These are phyloP conservation scores for Thielaviopsis punctulata DNA, from an alignment of 2,329 filamentous ascomycete species.

Conservation along the genomic window DNA sequence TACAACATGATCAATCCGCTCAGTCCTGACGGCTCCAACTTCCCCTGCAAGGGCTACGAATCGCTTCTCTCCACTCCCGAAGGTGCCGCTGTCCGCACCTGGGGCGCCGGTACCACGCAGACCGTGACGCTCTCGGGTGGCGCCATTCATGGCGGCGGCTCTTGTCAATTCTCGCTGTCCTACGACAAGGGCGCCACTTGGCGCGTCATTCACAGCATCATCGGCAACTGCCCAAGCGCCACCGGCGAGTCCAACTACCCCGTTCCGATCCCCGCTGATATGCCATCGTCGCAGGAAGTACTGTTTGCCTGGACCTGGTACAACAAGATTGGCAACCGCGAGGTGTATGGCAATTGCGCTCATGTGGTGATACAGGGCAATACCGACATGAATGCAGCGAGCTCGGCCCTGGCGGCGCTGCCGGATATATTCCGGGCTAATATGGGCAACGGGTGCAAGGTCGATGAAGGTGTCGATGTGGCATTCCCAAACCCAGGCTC, in stretches of 20 bases:
- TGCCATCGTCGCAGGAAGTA: constrained; percentile 28
- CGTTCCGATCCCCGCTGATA: constrained; percentile 37
- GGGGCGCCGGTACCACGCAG: constrained; percentile 34
- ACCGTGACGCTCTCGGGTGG: constrained; percentile 35
- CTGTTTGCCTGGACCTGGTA: constrained; percentile 48
- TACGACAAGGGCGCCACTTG: constrained; percentile 43
- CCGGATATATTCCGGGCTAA: constrained; percentile 41
- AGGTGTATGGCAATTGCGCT: constrained; percentile 57
- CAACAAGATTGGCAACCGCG: constrained; percentile 44
- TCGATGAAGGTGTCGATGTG: constrained; percentile 36
- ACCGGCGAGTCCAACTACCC: constrained; percentile 24
- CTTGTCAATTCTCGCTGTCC: constrained; percentile 45
- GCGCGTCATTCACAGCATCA: constrained; percentile 28
- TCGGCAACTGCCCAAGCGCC: constrained; percentile 21
- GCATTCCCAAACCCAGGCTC: constrained; percentile 45
- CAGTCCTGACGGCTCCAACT: constrained; percentile 33
- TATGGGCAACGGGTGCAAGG: constrained; percentile 37
- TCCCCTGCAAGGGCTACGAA: constrained; percentile 39
- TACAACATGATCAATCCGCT: constrained; percentile 40
- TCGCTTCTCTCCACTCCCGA: constrained; percentile 15
- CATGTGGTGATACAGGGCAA: constrained; percentile 31
- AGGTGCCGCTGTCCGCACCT: constrained; percentile 30
- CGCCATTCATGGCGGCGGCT: constrained; percentile 39
- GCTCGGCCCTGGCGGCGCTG: constrained; percentile 40
- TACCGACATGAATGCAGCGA: constrained; percentile 15